Conservation (phyloP, 1,284 basidiomycete species). For the Trichosporon ovoides region DNA sequence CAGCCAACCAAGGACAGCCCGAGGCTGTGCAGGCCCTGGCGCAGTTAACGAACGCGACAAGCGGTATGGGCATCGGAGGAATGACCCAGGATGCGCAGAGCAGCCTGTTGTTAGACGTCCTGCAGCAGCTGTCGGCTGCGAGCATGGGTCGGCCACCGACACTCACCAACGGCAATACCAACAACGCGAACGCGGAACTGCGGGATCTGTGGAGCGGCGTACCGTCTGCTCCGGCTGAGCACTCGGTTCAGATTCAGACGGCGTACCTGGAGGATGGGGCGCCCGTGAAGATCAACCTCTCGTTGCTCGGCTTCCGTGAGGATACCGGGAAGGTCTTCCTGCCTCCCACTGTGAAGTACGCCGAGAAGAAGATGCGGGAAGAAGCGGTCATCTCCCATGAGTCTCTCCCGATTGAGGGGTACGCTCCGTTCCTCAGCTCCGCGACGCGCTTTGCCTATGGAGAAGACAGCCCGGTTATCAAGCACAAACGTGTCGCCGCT, state of each 20-base stretch:
- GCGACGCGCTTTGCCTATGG: slow-evolving; percentile 43
- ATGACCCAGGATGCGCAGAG: slow-evolving; percentile 38
- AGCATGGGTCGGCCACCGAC: slow-evolving; percentile 26
- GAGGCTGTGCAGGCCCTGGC: slow-evolving; percentile 41
- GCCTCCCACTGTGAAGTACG: slow-evolving; percentile 86
- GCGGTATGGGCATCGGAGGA: slow-evolving; percentile 28
- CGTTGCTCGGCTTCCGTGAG: slow-evolving; percentile 84
- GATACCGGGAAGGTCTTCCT: slow-evolving; percentile 81
- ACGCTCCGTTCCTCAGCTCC: slow-evolving; percentile 38
- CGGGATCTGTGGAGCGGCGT: slow-evolving; percentile 38
- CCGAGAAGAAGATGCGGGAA: slow-evolving; percentile 45
- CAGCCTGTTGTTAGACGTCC: slow-evolving; percentile 40
- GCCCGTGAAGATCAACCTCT: slow-evolving; percentile 83
- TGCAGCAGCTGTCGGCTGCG: slow-evolving; percentile 41
- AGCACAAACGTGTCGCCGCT: slow-evolving; percentile 28
- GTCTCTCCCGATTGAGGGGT: slow-evolving; percentile 38
- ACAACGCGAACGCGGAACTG: slow-evolving; percentile 16
- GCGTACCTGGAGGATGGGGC: slow-evolving; percentile 78
- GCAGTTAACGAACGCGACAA: slow-evolving; percentile 30
- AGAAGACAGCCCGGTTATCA: slow-evolving; percentile 58
- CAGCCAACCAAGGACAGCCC: slow-evolving; percentile 37
- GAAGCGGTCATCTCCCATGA: slow-evolving; percentile 31
- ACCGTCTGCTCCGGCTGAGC: slow-evolving; percentile 27
- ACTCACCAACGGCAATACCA: slow-evolving; percentile 6
- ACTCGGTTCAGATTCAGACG: slow-evolving; percentile 47